Percentiles rank a stretch among this genome's conserved stretches.
These are phyloP conservation scores for Tulasnella sp. DNA, from an alignment of 768 basidiomycete genomes.

Conservation along the genomic window DNA sequence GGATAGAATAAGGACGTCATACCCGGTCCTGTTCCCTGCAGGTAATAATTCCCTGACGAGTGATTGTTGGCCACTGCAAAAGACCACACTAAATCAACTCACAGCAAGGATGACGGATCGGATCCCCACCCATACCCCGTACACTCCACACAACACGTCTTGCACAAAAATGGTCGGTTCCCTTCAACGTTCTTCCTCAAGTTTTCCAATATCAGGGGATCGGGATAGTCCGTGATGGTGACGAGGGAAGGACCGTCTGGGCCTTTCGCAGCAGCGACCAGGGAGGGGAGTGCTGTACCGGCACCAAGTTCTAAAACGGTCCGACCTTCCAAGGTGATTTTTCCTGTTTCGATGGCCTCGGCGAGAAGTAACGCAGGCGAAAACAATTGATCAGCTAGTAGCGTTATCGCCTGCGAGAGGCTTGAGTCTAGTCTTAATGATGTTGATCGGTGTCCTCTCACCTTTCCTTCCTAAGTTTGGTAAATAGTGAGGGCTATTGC, in stretches of 20 bases:
- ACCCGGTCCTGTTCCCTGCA: constrained; percentile 24
- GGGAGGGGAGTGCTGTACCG: constrained; percentile 53
- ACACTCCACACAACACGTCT: constrained; percentile 34
- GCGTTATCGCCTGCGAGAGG: constrained; percentile 46
- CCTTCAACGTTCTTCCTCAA: constrained; percentile 41
- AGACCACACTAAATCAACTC: constrained; percentile 21
- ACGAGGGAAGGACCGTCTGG: constrained; percentile 34
- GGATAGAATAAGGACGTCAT: constrained; percentile 52
- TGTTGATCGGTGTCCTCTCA: neutral
- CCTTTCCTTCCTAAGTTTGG: constrained; percentile 5
- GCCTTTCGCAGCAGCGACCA: constrained; percentile 32
- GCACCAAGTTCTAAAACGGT: constrained; percentile 50
- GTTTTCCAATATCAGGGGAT: constrained; percentile 45
- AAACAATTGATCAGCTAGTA: constrained; percentile 62
- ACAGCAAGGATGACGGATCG: constrained; percentile 38
- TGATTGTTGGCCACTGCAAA: neutral
- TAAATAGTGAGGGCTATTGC: neutral
- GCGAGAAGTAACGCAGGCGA: constrained; percentile 56
- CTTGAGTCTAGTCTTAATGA: neutral
- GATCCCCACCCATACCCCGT: constrained; percentile 55
- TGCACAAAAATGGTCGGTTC: constrained; percentile 32
- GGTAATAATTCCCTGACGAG: neutral
- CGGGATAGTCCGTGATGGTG: constrained; percentile 59
- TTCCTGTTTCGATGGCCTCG: constrained; percentile 47
- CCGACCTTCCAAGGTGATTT: constrained; percentile 32